Base-by-base conservation (phyloP, 305 asterid genomes). In the Caryopteris hybrid region DNA sequence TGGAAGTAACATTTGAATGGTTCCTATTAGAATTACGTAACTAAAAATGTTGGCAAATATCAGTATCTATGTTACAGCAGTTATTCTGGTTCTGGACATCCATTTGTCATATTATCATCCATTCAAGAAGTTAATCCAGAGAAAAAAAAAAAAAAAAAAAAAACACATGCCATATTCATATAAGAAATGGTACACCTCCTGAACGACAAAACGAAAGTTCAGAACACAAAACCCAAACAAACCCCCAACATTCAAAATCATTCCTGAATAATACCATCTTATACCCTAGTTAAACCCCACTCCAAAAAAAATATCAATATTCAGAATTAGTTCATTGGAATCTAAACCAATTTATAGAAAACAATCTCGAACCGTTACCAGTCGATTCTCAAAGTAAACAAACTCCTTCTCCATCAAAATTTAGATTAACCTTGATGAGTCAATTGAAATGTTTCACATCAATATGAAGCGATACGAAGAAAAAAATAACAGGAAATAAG, bases 271-370 rank as follows among this genome's bases (percentile, higher is more conserved):
- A 29, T 31, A 6, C 45, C 39, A 13, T 23, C 46, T 59, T 10
- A 41, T 67, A 17, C 71, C 72, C 70, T 60, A 17, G 29, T 5
- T 50, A 64, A 69, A 64, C 65, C 61, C 27, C 65, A 53, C 46
- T 21, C 57, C 16, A 20, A 48, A 48, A 7, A 42, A n/a, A 3
- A 43, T 43, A 23, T 20, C 10, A 3, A 46, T 23, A 25, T 16
- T 14, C 22, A 58, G 21, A 68, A 64, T 10, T 5, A 50, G 57
- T 14, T 41, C n/a, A 11, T 45, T 5, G 14, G 25, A 51, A 17
- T 54, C 20, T 20, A 66, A 39, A 64, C 47, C 56, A 55, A 55
- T 68, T 61, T 21, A 42, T 50, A 52, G 52, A 0, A 22, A 51
- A 41, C 41, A 12, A 43, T 13, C 17, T 64, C 68, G 71, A 52